Conservation (phyloP, 2,329 filamentous ascomycete species). For the Clarireedia paspali region DNA sequence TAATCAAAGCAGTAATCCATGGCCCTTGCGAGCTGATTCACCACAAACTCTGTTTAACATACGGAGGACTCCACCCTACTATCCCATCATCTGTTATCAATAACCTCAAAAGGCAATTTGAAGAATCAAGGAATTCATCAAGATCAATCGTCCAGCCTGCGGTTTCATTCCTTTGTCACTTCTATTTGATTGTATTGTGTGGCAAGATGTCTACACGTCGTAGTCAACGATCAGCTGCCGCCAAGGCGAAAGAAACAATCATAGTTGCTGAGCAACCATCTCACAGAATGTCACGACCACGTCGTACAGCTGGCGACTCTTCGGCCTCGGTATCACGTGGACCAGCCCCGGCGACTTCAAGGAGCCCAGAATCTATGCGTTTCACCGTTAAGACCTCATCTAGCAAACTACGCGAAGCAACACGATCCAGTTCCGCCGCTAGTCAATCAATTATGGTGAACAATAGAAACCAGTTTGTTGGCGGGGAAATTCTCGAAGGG, state of each 20-base stretch:
- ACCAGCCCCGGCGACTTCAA: slow-evolving; percentile 19
- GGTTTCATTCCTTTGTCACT: background rate
- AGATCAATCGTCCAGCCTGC: background rate
- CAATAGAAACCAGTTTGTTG: slow-evolving; percentile 22
- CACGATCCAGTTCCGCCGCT: slow-evolving; percentile 19
- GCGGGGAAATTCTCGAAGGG: slow-evolving; percentile 27
- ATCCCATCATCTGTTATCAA: background rate
- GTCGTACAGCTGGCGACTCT: slow-evolving; percentile 23
- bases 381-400: slow-evolving; percentile 30
- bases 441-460: slow-evolving; percentile 14
- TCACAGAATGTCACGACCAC: slow-evolving; percentile 23
- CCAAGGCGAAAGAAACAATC: slow-evolving; percentile 24
- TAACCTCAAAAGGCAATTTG: background rate
- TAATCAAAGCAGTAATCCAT: slow-evolving; percentile 20
- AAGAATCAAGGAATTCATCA: slow-evolving; percentile 8
- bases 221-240: slow-evolving; percentile 25
- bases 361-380: slow-evolving; percentile 24
- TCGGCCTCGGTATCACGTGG: slow-evolving; percentile 28
- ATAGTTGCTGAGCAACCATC: slow-evolving; percentile 20
- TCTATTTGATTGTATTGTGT: slow-evolving; percentile 6
- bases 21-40: slow-evolving; percentile 14
- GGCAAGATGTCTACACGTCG: slow-evolving; percentile 24
- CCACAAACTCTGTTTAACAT: slow-evolving; percentile 7
- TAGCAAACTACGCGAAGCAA: slow-evolving; percentile 29
- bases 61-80: background rate